Evolutionary conservation across 371 early-diverging fungal genomes (phyloP), one percentile per base, ranked within the genome.

Genomic region (Mucor mucedo): DNA sequence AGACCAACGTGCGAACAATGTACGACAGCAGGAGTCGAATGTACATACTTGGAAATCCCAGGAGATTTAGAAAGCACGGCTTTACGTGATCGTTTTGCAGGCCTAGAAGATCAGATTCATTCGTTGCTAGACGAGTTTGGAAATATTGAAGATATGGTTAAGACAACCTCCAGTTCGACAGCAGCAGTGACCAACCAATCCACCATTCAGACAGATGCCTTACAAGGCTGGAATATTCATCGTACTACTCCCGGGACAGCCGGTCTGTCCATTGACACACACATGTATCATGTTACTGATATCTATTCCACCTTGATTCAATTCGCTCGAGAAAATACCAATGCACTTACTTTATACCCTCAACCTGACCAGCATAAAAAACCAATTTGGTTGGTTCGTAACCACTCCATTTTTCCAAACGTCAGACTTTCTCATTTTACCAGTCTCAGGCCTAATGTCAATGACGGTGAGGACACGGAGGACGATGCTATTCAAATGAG

Each of bases 31-130:
- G 72, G 71, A 49, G 72, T 67, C 2, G 58, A 49, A 2, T 80
- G 81, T 49, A 64, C 56, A 38, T 80, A 80, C 32, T 54, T 80
- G 1, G 78, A 80, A 55, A 63, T 62, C n/a, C 81, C 81, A 4
- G 78, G 81, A 10, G 81, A 80, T 72, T 55, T 80, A 2, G 77
- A 78, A 41, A 80, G 81, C 32, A 80, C 81, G 3, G 81, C 81
- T 5, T 52, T 80, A 44, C 70, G 81, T 35, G 71, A 76, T 49
- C 76, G 81, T 5, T 80, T 80, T 63, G 64, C 66, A 30, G 75
- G 72, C 5, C 47, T 80, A n/a, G 77, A 80, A 53, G 70, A 74
- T 35, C 81, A 80, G 29, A 80, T 80, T 29, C 75, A 77, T 45
- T 73, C 78, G 0, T 56, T 78, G 0, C 30, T 78, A 52, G 63